phyloP scores from a whole-genome alignment of 208 protist genomes.

The Trichomonas gallinae region DNA sequence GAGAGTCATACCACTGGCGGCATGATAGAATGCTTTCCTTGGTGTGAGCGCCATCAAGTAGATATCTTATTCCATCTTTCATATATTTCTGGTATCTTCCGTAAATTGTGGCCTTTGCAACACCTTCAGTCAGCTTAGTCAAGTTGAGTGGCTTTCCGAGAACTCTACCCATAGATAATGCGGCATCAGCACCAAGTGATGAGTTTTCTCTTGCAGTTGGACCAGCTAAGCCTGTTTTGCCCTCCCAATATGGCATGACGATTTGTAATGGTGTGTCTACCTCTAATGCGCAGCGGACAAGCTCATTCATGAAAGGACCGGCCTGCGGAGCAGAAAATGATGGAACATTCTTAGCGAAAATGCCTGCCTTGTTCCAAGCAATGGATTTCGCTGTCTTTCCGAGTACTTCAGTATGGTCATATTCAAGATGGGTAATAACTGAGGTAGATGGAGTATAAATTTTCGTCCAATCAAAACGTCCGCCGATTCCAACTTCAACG shows the following conservation, averaged over 20 bases:
- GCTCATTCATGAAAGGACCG: background rate
- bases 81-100: background rate
- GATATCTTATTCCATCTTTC: background rate
- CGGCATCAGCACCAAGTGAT: background rate
- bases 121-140: background rate
- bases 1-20: background rate
- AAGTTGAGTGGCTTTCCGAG: background rate
- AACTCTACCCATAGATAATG: background rate
- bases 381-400: conserved; percentile 19
- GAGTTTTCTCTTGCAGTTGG: background rate
- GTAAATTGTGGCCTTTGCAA: background rate
- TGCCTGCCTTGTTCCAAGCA: conserved; percentile 25
- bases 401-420: conserved; percentile 21
- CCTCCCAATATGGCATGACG: background rate
- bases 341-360: background rate
- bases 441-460: background rate
- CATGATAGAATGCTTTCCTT: background rate
- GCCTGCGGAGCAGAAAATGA: background rate
- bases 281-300: background rate
- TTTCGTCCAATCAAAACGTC: conserved; percentile 30
- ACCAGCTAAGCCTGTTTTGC: background rate
- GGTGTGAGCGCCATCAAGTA: background rate
- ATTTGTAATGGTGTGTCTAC: background rate
- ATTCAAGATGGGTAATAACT: conserved; percentile 27
- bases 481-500: conserved; percentile 22